Base-by-base conservation (phyloP, 768 basidiomycete genomes). In the Suillus weaverae region DNA sequence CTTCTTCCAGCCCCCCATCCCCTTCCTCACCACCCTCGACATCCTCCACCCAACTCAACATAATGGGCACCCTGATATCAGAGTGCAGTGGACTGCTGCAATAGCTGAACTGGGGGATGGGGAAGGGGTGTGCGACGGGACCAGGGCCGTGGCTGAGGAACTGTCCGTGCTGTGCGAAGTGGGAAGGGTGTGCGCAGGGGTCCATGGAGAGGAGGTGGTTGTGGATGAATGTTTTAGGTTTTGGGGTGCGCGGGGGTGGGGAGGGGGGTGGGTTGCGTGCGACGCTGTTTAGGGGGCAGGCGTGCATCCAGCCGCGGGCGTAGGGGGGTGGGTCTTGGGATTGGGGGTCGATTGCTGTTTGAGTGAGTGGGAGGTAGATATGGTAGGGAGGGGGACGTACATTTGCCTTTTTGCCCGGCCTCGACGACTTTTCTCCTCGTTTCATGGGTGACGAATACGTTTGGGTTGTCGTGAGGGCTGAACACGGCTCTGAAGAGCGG, bases 101-200 rank as follows among this genome's bases (percentile, higher is more conserved):
- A 61, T 79, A 81, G 4, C 81, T 79, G 70, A 87, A 86, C 56
- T 83, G 78, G 1, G 84, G 86, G 13, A 83, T 68, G 66, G 83
- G 65, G 7, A 61, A 68, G 6, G 59, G 60, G 48, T 80, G 76
- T 4, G 84, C 82, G 2, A 64, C 64, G 1, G 84, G 84, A 3
- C 84, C 85, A 20, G 67, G 67, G 38, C 78, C 73, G 59, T 82
- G 79, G 0, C 80, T 77, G 14, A 85, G 74, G 66, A 83, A 83
- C 62, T 81, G 80, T 0, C 84, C 84, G 67, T 85, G 83, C 20
- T 82, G 20, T 73, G 78, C 0, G 81, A 83, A 11, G 70, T 73
- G 13, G 79, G 79, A 9, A 77, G 65, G 63, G 59, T 76, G 70
- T 78, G 81, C 1, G 81, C 81, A 38, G 79, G 79, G 44, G 73